Conservation (phyloP, 1,284 basidiomycete genomes). For the Malassezia yamatoensis region DNA sequence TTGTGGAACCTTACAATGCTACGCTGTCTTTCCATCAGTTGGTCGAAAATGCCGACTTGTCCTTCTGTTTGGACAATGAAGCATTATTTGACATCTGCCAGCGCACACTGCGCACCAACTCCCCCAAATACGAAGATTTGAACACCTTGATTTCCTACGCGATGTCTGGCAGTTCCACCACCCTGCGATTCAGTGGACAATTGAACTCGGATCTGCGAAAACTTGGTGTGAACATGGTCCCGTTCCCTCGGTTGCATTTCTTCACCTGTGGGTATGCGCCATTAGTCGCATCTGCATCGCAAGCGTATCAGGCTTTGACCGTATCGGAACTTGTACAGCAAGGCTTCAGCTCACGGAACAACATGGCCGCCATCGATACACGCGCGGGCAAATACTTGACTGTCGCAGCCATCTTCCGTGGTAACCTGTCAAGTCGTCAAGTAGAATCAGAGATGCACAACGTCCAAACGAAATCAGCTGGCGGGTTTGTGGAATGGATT, state of each 20-base stretch:
- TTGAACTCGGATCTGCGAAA: slow-evolving; percentile 88
- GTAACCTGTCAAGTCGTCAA: slow-evolving; percentile 50
- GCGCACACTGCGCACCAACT: slow-evolving; percentile 63
- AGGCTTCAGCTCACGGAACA: slow-evolving; percentile 46
- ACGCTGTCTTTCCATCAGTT: slow-evolving; percentile 82
- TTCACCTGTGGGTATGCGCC: slow-evolving; percentile 48
- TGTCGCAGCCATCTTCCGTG: slow-evolving; percentile 50
- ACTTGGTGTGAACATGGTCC: slow-evolving; percentile 72
- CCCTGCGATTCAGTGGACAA: slow-evolving; percentile 84
- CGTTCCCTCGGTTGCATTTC: slow-evolving; percentile 49
- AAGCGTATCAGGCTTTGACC: slow-evolving; percentile 54
- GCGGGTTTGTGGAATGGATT: slow-evolving; percentile 48
- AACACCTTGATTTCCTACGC: slow-evolving; percentile 63
- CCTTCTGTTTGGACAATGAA: slow-evolving; percentile 86
- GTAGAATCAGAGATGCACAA: slow-evolving; percentile 47
- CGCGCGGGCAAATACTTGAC: slow-evolving; percentile 52
- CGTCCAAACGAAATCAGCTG: slow-evolving; percentile 43
- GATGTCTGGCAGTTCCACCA: slow-evolving; percentile 82
- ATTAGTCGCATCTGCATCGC: slow-evolving; percentile 42
- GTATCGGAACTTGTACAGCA: slow-evolving; percentile 41
- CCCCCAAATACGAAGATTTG: slow-evolving; percentile 38
- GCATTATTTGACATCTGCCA: slow-evolving; percentile 79
- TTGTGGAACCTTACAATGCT: slow-evolving; percentile 91
- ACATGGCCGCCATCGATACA: slow-evolving; percentile 68
- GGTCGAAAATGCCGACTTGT: slow-evolving; percentile 75